These are phyloP conservation scores for Xylaria palmicola DNA, from an alignment of 495 filamentous ascomycete genomes.

Conservation along the genomic window DNA sequence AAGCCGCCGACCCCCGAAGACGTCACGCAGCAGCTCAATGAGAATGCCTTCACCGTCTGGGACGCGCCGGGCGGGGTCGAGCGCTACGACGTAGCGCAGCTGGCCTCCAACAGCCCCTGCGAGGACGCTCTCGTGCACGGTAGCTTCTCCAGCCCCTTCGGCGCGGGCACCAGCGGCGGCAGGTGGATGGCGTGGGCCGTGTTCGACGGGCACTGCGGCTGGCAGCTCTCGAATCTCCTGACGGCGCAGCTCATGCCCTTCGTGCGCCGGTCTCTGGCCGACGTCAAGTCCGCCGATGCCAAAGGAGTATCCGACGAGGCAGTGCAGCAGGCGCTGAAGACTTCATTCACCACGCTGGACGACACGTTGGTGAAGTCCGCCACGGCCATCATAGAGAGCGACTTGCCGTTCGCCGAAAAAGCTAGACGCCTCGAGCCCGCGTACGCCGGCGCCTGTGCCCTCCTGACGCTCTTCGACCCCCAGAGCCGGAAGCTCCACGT, in stretches of 20 bases:
- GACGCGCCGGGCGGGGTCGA: constrained; percentile 29
- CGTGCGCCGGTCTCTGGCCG: constrained; percentile 36
- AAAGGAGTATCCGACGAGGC: constrained; percentile 23
- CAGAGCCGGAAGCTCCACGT: constrained; percentile 50
- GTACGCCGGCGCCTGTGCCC: constrained; percentile 59
- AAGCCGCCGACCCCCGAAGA: constrained; percentile 23
- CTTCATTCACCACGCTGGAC: constrained; percentile 52
- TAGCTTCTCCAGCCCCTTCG: constrained; percentile 38
- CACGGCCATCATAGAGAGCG: constrained; percentile 28
- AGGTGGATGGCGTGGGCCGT: constrained; percentile 45
- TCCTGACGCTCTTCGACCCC: constrained; percentile 57
- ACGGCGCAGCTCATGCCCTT: constrained; percentile 41
- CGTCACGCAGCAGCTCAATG: constrained; percentile 29
- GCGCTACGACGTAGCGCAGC: constrained; percentile 47
- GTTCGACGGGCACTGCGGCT: constrained; percentile 54
- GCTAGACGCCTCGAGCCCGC: constrained; percentile 39
- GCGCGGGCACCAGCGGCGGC: constrained; percentile 18
- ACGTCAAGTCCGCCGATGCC: constrained; percentile 21
- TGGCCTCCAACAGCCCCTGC: constrained; percentile 47
- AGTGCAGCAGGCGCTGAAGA: constrained; percentile 43
- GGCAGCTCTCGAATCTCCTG: constrained; percentile 44
- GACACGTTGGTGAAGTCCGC: constrained; percentile 47
- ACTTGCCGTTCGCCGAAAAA: constrained; percentile 25
- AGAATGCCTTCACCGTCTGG: constrained; percentile 30
- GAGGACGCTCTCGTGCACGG: constrained; percentile 52